These are phyloP conservation scores for Alternaria sp. DNA, from an alignment of 2,329 filamentous ascomycete species.

Conservation along the genomic window DNA sequence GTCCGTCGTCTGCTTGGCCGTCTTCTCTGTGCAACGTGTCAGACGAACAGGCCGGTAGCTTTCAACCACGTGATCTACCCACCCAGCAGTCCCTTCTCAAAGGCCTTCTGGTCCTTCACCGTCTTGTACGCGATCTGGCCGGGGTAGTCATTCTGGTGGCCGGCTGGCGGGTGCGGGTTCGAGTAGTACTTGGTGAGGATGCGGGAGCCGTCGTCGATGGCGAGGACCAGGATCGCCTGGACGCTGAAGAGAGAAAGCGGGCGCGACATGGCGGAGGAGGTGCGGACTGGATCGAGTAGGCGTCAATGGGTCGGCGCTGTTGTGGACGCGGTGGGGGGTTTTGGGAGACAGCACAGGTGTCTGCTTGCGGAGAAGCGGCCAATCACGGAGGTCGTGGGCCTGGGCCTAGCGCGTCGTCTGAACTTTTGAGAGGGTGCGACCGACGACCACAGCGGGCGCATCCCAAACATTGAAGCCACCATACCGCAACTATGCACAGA, in stretches of 20 bases:
- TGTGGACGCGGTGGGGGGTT: conserved; percentile 17
- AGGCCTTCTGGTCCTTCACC: conserved; percentile 91
- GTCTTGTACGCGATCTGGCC: conserved; percentile 82
- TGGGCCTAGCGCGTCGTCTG: conserved; percentile 11
- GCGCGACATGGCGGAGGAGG: conserved; percentile 52
- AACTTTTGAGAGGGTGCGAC: conserved; percentile 15
- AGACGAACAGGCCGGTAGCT: conserved; percentile 31
- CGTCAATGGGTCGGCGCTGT: conserved; percentile 14
- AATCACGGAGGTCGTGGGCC: conserved; percentile 30
- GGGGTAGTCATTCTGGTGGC: conserved; percentile 64
- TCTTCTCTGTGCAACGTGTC: conserved; percentile 68
- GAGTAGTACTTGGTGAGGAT: conserved; percentile 95
- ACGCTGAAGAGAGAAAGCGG: conserved; percentile 63
- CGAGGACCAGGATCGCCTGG: conserved; percentile 58
- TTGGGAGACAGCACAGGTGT: conserved; percentile 40
- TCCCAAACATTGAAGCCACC: neutral
- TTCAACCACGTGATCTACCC: conserved; percentile 76
- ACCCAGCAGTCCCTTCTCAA: conserved; percentile 87
- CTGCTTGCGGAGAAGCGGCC: conserved; percentile 34
- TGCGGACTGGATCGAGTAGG: neutral
- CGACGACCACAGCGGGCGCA: neutral
- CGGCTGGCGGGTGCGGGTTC: conserved; percentile 70
- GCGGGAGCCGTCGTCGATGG: conserved; percentile 85
- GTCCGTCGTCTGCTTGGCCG: conserved; percentile 91
- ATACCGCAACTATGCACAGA: conserved; percentile 23